A percentile compares a stretch with the other conserved stretches of the same genome.
phyloP scores from a whole-genome alignment of 2,329 filamentous ascomycete species.

The Xylaria sp. region DNA sequence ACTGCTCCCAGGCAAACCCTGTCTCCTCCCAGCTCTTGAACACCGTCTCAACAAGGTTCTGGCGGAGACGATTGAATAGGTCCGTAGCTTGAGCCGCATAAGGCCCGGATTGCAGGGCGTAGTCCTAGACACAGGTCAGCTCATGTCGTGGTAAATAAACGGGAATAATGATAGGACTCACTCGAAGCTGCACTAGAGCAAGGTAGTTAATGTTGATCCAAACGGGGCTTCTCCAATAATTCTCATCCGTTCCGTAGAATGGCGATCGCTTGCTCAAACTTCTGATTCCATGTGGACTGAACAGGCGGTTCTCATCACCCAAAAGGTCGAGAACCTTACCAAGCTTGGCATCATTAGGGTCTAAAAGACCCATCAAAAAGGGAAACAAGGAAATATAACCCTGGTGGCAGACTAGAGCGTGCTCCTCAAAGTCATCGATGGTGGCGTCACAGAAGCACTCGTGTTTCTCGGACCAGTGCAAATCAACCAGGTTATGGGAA shows the following conservation, averaged over 20 bases:
- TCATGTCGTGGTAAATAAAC: slow-evolving; percentile 1
- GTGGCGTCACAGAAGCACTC: slow-evolving; percentile 93
- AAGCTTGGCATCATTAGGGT: slow-evolving; percentile 74
- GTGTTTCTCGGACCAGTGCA: slow-evolving; percentile 86
- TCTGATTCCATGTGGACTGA: slow-evolving; percentile 85
- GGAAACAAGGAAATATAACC: slow-evolving; percentile 95
- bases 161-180: slow-evolving; percentile 55
- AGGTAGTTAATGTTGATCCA: slow-evolving; percentile 99
- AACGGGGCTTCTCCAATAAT: slow-evolving; percentile 94
- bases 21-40: slow-evolving; percentile 88
- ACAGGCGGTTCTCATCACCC: slow-evolving; percentile 82
- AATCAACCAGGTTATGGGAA: slow-evolving; percentile 82
- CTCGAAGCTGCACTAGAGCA: slow-evolving; percentile 76
- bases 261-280: slow-evolving; percentile 84
- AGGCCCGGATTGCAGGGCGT: slow-evolving; percentile 70
- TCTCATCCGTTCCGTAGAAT: slow-evolving; percentile 88
- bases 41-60: slow-evolving; percentile 87
- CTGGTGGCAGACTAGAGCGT: slow-evolving; percentile 89
- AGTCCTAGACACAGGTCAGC: slow-evolving; percentile 52
- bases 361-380: slow-evolving; percentile 82
- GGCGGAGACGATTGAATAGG: slow-evolving; percentile 77
- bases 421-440: slow-evolving; percentile 94
- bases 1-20: slow-evolving; percentile 98
- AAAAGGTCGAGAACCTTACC: slow-evolving; percentile 79
- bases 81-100: slow-evolving; percentile 70